phyloP scores from a whole-genome alignment of 192 early-diverging fungal species.

The Umbelopsis sp. region DNA sequence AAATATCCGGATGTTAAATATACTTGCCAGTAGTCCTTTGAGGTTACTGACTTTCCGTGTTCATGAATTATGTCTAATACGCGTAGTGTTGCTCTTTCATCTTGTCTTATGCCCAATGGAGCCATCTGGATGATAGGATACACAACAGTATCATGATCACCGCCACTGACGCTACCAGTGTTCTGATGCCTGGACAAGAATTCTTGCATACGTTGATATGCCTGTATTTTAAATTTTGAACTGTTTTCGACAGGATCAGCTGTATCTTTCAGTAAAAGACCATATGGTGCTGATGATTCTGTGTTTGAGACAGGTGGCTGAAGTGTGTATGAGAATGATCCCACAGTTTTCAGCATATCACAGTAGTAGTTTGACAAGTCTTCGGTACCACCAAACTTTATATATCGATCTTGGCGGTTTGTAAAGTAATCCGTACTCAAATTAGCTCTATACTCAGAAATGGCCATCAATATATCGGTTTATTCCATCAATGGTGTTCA shows the following conservation, averaged over 20 bases:
- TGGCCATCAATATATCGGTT: not conserved
- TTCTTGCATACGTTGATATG: conserved; percentile 46
- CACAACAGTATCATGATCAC: conserved; percentile 63
- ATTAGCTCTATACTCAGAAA: conserved; percentile 74
- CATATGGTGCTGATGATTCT: not conserved
- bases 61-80: conserved; percentile 62
- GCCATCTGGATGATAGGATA: conserved; percentile 89
- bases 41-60: conserved; percentile 26
- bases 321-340: conserved; percentile 63
- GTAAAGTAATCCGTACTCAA: conserved; percentile 94
- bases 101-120: conserved; percentile 79
- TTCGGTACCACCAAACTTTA: conserved; percentile 60
- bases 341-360: conserved; percentile 65
- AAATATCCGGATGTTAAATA: conserved; percentile 91
- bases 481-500: not conserved
- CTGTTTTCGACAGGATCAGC: conserved; percentile 67
- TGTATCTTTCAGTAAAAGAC: conserved; percentile 12
- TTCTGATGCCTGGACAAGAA: conserved; percentile 50
- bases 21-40: conserved; percentile 55
- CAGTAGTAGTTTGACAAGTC: conserved; percentile 72
- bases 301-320: conserved; percentile 8
- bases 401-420: conserved; percentile 94
- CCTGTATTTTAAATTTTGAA: conserved; percentile 55
- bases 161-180: conserved; percentile 19
- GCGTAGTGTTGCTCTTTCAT: conserved; percentile 64